These are phyloP conservation scores for Eucalyptus decipiens DNA, from an alignment of 345 rosid genomes.

Conservation along the genomic window DNA sequence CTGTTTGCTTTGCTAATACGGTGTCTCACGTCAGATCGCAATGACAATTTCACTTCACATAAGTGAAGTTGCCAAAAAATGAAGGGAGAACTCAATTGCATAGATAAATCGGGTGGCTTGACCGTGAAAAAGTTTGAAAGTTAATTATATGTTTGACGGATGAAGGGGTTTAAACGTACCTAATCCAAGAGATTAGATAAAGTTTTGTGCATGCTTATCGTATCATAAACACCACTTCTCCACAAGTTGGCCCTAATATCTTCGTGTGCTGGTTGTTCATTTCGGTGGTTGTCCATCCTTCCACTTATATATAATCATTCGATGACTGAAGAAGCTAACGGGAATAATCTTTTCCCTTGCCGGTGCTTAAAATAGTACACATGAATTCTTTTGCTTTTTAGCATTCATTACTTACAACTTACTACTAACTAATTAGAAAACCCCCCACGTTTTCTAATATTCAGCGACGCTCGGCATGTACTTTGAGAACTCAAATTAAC, in stretches of 20 bases:
- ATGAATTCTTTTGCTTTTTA: not conserved
- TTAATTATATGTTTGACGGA: not conserved
- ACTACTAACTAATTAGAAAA: not conserved
- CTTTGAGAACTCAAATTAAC: not conserved
- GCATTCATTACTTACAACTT: not conserved
- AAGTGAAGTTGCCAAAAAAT: not conserved
- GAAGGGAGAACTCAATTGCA: not conserved
- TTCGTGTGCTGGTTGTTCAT: not conserved
- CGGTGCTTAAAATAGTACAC: not conserved
- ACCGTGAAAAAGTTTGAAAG: not conserved
- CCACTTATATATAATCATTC: not conserved
- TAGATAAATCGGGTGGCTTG: not conserved
- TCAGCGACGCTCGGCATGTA: not conserved
- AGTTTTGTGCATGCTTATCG: not conserved
- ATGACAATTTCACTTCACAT: not conserved
- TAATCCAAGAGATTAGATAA: not conserved
- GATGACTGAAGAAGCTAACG: not conserved
- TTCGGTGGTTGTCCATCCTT: not conserved
- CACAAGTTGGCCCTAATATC: not conserved
- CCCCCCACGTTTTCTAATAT: not conserved
- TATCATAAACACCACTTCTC: not conserved
- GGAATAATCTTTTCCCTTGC: not conserved
- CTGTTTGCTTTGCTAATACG: not conserved
- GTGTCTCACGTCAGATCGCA: rapidly evolving
- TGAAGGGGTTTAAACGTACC: not conserved